Evolutionary conservation across 495 filamentous ascomycete genomes (phyloP).

Genomic region (Paragyromitra xinjiangensis): DNA sequence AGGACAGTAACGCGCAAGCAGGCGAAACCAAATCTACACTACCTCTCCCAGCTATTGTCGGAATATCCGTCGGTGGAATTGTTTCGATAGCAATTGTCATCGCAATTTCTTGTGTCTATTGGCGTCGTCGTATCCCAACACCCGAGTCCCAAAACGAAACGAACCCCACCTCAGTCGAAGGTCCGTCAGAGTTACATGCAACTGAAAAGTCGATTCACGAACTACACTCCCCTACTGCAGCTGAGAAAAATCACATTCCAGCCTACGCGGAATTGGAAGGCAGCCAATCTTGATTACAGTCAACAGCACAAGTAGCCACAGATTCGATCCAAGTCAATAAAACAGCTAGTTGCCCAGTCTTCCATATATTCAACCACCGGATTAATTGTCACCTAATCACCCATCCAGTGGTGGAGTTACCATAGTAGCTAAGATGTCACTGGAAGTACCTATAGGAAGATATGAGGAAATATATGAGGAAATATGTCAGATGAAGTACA

Average conservation of each 20-base stretch:
- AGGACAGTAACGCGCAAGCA: background rate
- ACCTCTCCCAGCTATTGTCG: background rate
- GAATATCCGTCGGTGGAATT: background rate
- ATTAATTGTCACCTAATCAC: background rate
- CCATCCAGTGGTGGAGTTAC: background rate
- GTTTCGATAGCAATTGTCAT: background rate
- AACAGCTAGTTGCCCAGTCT: background rate
- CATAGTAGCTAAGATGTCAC: background rate
- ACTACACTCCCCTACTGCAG: background rate
- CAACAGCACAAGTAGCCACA: background rate
- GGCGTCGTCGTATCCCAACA: background rate
- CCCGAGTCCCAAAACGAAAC: background rate
- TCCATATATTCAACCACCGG: background rate
- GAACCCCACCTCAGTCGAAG: background rate
- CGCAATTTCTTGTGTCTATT: background rate
- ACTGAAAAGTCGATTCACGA: background rate
- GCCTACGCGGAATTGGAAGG: background rate
- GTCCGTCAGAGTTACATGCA: background rate
- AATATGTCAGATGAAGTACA: background rate
- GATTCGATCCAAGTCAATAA: background rate
- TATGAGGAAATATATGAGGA: background rate
- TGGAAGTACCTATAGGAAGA: background rate
- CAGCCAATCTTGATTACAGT: background rate
- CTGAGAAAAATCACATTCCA: background rate
- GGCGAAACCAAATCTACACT: background rate